phyloP scores from a whole-genome alignment of 2,329 filamentous ascomycete species.

The Nemania diffusa region DNA sequence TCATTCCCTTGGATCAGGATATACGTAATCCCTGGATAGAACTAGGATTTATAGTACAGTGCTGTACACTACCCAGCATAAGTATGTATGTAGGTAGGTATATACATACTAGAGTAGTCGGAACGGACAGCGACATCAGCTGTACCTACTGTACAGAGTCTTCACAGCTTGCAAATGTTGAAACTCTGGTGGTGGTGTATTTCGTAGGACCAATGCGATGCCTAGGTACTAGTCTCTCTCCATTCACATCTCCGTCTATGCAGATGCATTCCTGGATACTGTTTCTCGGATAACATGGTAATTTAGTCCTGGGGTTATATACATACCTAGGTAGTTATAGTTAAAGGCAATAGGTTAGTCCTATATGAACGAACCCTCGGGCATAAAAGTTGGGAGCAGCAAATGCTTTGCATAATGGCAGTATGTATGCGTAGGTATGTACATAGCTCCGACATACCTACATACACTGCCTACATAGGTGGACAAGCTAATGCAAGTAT shows the following conservation, averaged over 20 bases:
- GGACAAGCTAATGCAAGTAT: not conserved
- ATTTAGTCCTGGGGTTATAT: not conserved
- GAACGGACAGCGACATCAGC: slow-evolving; percentile 28
- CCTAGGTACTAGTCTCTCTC: not conserved
- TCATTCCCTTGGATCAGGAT: slow-evolving; percentile 22
- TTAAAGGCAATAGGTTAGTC: no score
- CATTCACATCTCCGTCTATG: not conserved
- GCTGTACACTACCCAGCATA: not conserved
- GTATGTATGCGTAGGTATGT: not conserved
- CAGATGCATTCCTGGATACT: not conserved
- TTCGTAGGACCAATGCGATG: no score
- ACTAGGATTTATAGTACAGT: slow-evolving; percentile 5
- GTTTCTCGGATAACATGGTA: not conserved
- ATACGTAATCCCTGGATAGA: slow-evolving; percentile 21
- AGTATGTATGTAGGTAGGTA: not conserved
- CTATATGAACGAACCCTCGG: not conserved
- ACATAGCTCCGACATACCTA: not conserved
- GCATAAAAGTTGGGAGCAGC: not conserved
- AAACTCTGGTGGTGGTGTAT: not conserved
- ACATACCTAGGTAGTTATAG: not conserved
- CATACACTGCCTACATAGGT: no score
- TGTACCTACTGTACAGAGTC: not conserved
- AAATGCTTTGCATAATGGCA: not conserved
- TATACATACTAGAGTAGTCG: slow-evolving; percentile 9
- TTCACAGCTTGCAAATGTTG: slow-evolving; percentile 6